Base-by-base conservation (phyloP, 1,284 basidiomycete genomes). In the Paramarasmius palmivorus region DNA sequence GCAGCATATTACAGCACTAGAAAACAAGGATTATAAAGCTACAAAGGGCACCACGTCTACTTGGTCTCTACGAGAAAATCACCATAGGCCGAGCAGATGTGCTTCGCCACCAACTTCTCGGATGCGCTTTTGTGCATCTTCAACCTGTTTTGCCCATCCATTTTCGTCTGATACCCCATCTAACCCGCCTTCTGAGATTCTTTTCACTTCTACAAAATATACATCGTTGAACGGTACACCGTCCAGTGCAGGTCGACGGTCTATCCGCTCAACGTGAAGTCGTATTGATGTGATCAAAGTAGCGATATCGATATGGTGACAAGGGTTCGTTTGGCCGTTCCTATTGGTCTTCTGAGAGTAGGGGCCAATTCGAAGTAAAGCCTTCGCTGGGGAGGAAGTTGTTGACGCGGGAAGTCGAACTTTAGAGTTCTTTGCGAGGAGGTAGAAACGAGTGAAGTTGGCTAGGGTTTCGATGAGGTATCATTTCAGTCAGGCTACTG, bases 371-470 rank as follows among this genome's bases (percentile, higher is more conserved):
- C 50, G 57, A 22, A 54, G 19, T 19, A 57, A 38, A n/a, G 50
- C 53, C 26, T 48, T 46, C 0, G 41, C 35, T 12, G 37, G 25
- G 14, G 15, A 25, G 4, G 23, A 10, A 17, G 48, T 14, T 14
- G 36, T 23, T n/a, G 37, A 22, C 4, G 55, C 58, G 0, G 70
- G 69, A 10, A 72, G 56, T 22, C 54, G 56, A 34, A 56, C 58
- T n/a, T 71, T 61, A 36, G 57, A 58, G 8, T 70, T 69, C 22
- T 67, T 65, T 3, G 77, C 68, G 54, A 87, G 54, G 45, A 86
- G 67, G 59, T 78, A 84, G 66, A 89, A 88, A 17, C 84, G 79
- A 4, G 86, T 89, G 49, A 71, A 79, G 57, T 89, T 89, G 8
- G 67, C 87, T 88, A 32, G 25, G 25, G 15, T n/a, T 15, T 26